phyloP scores from a whole-genome alignment of 257 asterid species.

The Solanum clarkiae region DNA sequence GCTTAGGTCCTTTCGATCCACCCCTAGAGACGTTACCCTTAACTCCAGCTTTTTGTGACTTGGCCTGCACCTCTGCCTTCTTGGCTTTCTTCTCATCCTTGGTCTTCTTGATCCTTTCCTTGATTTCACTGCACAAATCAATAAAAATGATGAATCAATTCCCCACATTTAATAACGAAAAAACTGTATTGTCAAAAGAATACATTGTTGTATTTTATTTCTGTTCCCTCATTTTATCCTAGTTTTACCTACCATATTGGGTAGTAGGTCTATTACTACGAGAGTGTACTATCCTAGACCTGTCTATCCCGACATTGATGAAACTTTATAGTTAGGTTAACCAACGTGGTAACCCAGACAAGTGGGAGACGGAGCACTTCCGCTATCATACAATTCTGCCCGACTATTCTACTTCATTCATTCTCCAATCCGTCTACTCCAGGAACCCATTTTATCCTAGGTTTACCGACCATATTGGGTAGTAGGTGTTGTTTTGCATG shows the following conservation, averaged over 20 bases:
- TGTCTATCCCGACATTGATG: too few species aligned
- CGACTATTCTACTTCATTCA: too few species aligned
- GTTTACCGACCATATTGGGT: too few species aligned
- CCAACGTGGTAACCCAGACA: too few species aligned
- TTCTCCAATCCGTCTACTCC: too few species aligned
- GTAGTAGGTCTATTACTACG: too few species aligned
- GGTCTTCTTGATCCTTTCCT: constrained; percentile 81
- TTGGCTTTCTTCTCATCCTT: constrained; percentile 89
- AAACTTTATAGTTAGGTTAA: too few species aligned
- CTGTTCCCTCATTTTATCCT: neutral
- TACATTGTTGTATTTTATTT: neutral
- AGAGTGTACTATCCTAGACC: too few species aligned
- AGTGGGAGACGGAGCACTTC: too few species aligned
- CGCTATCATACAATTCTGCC: too few species aligned
- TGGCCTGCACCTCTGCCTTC: constrained; percentile 59
- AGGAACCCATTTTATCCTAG: too few species aligned
- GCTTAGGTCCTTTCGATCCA: constrained; percentile 54
- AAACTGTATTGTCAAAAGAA: neutral
- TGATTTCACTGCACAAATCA: constrained; percentile 45
- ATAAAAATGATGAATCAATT: neutral
- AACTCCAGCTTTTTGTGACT: constrained; percentile 39
- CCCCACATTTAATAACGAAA: neutral
- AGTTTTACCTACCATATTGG: neutral
- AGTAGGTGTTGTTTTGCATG: too few species aligned
- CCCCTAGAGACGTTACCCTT: constrained; percentile 45